Conservation (phyloP, 768 basidiomycete genomes). For the Favolaschia claudopus region DNA sequence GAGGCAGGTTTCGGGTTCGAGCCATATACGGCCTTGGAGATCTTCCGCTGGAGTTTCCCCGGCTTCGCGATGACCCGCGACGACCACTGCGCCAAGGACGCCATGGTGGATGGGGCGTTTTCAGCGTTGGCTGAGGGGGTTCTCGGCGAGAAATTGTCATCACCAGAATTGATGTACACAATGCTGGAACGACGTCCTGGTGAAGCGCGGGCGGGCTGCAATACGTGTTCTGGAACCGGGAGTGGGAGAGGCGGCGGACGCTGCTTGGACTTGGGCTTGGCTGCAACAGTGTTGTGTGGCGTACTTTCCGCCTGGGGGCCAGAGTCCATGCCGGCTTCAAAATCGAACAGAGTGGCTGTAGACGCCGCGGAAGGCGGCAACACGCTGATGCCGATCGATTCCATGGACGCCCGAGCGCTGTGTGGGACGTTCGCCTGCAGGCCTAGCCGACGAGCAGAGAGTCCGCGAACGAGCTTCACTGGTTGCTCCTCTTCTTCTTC, state of each 20-base stretch:
- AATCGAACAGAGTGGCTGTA: constrained; percentile 68
- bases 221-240: constrained; percentile 34
- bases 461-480: constrained; percentile 34
- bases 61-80: constrained; percentile 61
- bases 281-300: constrained; percentile 57
- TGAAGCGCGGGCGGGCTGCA: constrained; percentile 10
- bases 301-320: constrained; percentile 71
- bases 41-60: constrained; percentile 55
- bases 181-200: constrained; percentile 62
- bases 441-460: constrained; percentile 54
- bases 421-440: constrained; percentile 61
- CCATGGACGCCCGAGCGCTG: constrained; percentile 59
- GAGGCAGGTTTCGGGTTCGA: constrained; percentile 44
- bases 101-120: constrained; percentile 41
- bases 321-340: constrained; percentile 49
- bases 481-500: constrained; percentile 48
- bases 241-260: constrained; percentile 45
- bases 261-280: constrained; percentile 40
- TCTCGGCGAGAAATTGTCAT: constrained; percentile 39
- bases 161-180: constrained; percentile 69
- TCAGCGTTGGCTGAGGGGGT: constrained; percentile 31
- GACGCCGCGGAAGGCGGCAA: constrained; percentile 64
- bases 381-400: constrained; percentile 38
- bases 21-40: constrained; percentile 36
- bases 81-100: constrained; percentile 55